Conservation (phyloP, 164 flowering plant species). For the Aristolochia californica region DNA sequence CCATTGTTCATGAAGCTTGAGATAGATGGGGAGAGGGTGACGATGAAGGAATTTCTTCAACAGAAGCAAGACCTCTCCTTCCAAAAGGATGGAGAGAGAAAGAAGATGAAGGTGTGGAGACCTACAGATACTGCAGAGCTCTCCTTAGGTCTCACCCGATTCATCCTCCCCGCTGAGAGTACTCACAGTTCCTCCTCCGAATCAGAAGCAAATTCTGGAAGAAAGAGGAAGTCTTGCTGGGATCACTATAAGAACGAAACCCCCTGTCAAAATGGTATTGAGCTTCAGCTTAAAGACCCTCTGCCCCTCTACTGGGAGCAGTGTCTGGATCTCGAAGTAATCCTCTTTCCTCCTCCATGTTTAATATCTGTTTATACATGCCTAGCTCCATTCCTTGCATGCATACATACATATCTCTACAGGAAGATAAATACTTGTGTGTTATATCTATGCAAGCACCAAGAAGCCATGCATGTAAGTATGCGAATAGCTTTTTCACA, state of each 20-base stretch:
- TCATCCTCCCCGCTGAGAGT: slow-evolving; percentile 4
- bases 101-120: not conserved
- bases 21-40: slow-evolving; percentile 5
- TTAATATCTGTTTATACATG: not conserved
- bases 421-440: not conserved
- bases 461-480: too few species aligned
- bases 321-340: slow-evolving; percentile 58
- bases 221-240: slow-evolving; percentile 40
- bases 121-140: slow-evolving; percentile 38
- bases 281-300: slow-evolving; percentile 45
- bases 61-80: slow-evolving; percentile 5
- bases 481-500: too few species aligned
- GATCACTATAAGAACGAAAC: slow-evolving; percentile 15
- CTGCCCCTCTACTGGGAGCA: slow-evolving; percentile 58
- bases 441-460: too few species aligned
- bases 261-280: slow-evolving; percentile 22
- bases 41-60: slow-evolving; percentile 12
- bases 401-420: not conserved
- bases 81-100: not conserved
- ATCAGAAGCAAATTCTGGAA: slow-evolving; percentile 18
- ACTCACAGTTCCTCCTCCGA: slow-evolving; percentile 18
- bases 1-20: not conserved
- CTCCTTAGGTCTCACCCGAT: slow-evolving; percentile 30
- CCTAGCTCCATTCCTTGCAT: not conserved
- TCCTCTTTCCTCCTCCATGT: slow-evolving; percentile 9